These are phyloP conservation scores for Neurospora sp. DNA, from an alignment of 495 filamentous ascomycete species.

Conservation along the genomic window DNA sequence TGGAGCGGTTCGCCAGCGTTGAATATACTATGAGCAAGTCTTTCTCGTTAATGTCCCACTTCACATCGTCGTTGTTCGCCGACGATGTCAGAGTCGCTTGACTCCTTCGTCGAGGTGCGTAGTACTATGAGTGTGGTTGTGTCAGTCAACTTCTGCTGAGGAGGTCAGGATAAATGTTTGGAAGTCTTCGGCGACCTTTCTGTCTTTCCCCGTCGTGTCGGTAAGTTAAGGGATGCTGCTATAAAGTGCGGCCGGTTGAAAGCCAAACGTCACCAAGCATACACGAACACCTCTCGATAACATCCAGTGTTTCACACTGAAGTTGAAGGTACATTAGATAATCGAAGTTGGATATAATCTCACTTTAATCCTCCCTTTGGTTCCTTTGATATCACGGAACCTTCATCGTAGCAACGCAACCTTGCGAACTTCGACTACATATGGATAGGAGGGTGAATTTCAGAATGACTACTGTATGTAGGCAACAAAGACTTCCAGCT, in stretches of 20 bases:
- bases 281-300: background rate
- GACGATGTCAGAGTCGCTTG: background rate
- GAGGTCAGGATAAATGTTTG: background rate
- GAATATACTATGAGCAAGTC: background rate
- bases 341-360: no score
- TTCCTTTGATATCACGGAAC: no score
- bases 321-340: no score
- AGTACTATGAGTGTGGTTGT: background rate
- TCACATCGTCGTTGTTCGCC: background rate
- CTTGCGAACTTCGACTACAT: no score
- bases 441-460: no score
- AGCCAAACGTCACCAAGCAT: background rate
- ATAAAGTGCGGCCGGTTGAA: background rate
- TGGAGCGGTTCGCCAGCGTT: background rate
- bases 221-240: background rate
- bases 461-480: no score
- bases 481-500: no score
- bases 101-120: background rate
- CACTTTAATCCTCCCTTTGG: no score
- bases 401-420: no score
- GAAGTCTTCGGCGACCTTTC: slow-evolving; percentile 41
- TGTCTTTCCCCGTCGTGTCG: slow-evolving; percentile 18
- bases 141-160: background rate
- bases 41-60: background rate
- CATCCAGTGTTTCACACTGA: no score